phyloP scores from a whole-genome alignment of 2,329 filamentous ascomycete genomes.

The Alternaria gaisen region DNA sequence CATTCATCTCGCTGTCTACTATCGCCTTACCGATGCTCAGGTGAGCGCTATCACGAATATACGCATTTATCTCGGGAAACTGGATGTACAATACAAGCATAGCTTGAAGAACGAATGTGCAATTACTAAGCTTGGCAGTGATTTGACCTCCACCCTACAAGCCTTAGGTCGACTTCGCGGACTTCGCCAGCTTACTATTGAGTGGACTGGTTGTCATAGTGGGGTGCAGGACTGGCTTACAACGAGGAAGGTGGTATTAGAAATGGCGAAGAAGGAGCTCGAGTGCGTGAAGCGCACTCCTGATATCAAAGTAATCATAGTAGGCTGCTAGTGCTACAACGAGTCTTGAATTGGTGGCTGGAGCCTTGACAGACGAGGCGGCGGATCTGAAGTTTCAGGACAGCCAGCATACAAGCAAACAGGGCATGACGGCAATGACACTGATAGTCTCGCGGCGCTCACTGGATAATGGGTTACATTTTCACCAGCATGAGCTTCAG shows the following conservation, averaged over 20 bases:
- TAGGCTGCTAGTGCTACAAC: background rate
- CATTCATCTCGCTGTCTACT: slow-evolving; percentile 12
- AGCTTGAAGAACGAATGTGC: background rate
- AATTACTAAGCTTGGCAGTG: background rate
- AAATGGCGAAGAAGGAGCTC: background rate
- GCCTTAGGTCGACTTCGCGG: background rate
- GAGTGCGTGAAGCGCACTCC: background rate
- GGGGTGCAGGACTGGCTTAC: background rate
- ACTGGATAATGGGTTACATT: background rate
- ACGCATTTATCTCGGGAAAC: slow-evolving; percentile 2
- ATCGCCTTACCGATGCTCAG: slow-evolving; percentile 4
- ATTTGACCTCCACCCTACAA: background rate
- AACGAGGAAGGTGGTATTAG: background rate
- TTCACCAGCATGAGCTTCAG: background rate
- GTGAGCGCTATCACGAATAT: slow-evolving; percentile 9
- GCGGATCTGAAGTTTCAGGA: background rate
- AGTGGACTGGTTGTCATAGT: background rate
- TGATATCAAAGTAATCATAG: background rate
- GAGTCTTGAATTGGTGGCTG: background rate
- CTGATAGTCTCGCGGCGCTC: background rate
- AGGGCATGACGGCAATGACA: background rate
- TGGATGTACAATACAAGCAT: background rate
- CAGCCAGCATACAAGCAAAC: background rate
- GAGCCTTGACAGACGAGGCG: background rate
- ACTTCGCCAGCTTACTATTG: background rate